Conservation (phyloP, 2,329 filamentous ascomycete species). For the Colletotrichum sp. region DNA sequence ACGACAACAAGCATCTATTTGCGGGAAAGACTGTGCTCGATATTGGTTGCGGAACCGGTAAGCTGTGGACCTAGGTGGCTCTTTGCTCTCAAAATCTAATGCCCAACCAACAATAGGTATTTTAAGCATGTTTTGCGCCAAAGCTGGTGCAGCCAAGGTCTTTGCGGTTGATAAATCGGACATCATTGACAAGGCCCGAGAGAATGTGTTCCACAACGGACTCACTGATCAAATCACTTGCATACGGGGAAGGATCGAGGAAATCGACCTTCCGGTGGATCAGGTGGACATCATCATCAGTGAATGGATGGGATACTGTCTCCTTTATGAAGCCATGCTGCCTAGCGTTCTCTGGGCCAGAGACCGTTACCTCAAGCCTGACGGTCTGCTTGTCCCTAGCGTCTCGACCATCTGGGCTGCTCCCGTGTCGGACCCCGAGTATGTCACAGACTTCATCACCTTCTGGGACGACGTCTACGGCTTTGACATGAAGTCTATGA, state of each 20-base stretch:
- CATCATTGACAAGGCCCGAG: slow-evolving; percentile 85
- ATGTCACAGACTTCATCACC: slow-evolving; percentile 75
- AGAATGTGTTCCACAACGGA: slow-evolving; percentile 84
- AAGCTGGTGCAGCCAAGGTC: slow-evolving; percentile 84
- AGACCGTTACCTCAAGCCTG: slow-evolving; percentile 82
- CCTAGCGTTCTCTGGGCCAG: slow-evolving; percentile 89
- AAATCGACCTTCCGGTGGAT: slow-evolving; percentile 77
- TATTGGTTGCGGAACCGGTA: slow-evolving; percentile 81
- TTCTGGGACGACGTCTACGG: slow-evolving; percentile 96
- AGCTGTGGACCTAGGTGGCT: slow-evolving; percentile 22
- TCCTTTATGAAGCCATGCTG: slow-evolving; percentile 95
- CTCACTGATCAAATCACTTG: slow-evolving; percentile 78
- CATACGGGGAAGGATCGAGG: slow-evolving; percentile 85
- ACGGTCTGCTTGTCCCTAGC: slow-evolving; percentile 85
- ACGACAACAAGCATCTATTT: slow-evolving; percentile 88
- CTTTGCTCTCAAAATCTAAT: neutral
- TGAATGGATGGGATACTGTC: slow-evolving; percentile 97
- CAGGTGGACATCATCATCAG: slow-evolving; percentile 94
- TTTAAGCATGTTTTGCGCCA: slow-evolving; percentile 92
- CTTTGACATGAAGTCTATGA: slow-evolving; percentile 93
- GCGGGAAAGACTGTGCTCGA: slow-evolving; percentile 87
- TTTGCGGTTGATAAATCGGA: slow-evolving; percentile 92
- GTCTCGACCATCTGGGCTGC: slow-evolving; percentile 85
- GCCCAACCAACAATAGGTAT: slow-evolving; percentile 60
- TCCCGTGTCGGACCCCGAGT: slow-evolving; percentile 79